Evolutionary conservation across 148 eudicot genomes (phyloP), one percentile per base, ranked within the genome.

Genomic region (Persicaria maculosa): DNA sequence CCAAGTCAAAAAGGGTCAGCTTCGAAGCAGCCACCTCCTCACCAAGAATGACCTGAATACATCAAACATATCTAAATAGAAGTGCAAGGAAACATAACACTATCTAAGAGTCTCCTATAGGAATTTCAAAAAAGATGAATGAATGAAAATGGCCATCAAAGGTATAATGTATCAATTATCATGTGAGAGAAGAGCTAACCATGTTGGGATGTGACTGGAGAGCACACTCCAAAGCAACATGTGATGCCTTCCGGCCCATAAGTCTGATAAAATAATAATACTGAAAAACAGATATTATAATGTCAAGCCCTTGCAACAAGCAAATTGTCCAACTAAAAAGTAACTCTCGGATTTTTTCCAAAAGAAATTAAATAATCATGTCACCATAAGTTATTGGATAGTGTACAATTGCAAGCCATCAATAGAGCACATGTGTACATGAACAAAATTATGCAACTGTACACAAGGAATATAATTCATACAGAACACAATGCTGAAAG

Each of bases 181-280:
- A 36, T 20, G 73, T 50, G 64, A 53, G 25, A 80, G 75, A 76
- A 73, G 53, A 79, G 68, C 85, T 73, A 11, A 95, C 99, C 99
- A 95, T 81, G 76, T 95, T 95, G 47, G 99, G 99, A 85, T 95
- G 97, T 45, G 99, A 95, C 83, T 95, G 97, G 46, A 95, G 90
- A 75, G 99, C 91, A 86, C 99, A 95, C 76, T 95, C 99, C 78
- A 95, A 68, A 55, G 99, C 97, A 80, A 95, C 99, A 78, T 95
- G 97, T 70, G 99, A 95, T 67, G 97, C 97, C 87, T 85, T 95
- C 73, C 97, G 90, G 19, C 99, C 99, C 99, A 95, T 95, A 80
- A 95, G 92, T 58, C 99, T 87, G 70, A 95, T 90, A 79, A 95
- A 95, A 74, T 95, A 95, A 69, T 95, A 95, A 84, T 95, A 95